Percentiles rank a stretch among this genome's conserved stretches.
phyloP scores from a whole-genome alignment of 2,329 filamentous ascomycete genomes.

The Nemania sp. region DNA sequence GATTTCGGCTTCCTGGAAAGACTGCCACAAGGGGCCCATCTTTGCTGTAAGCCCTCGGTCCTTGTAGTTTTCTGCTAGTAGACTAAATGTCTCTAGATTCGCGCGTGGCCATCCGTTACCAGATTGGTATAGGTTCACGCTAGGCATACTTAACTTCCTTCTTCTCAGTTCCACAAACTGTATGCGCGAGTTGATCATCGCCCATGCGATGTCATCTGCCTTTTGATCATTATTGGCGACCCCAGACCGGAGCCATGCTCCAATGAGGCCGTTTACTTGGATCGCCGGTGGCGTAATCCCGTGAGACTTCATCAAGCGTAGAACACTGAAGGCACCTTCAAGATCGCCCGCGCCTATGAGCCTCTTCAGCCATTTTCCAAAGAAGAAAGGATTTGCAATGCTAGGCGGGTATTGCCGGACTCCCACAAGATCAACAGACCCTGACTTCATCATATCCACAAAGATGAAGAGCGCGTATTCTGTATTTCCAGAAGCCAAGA shows the following conservation, averaged over 20 bases:
- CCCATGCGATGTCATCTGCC: constrained; percentile 73
- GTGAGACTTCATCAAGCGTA: constrained; percentile 74
- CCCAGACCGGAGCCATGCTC: constrained; percentile 73
- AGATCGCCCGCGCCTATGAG: constrained; percentile 74
- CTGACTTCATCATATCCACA: constrained; percentile 83
- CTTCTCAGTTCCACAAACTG: constrained; percentile 61
- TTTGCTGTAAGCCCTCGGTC: constrained; percentile 61
- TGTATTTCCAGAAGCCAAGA: constrained; percentile 67
- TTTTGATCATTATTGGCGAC: constrained; percentile 57
- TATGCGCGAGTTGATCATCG: constrained; percentile 73
- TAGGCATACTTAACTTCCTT: constrained; percentile 35
- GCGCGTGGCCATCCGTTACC: constrained; percentile 57
- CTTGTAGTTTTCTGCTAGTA: constrained; percentile 74
- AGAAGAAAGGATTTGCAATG: constrained; percentile 76
- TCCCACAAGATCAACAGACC: constrained; percentile 54
- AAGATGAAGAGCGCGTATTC: constrained; percentile 76
- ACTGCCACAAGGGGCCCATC: constrained; percentile 64
- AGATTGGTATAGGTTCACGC: constrained; percentile 39
- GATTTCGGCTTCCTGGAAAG: constrained; percentile 67
- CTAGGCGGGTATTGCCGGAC: constrained; percentile 50
- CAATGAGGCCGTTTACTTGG: constrained; percentile 82
- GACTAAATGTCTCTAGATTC: constrained; percentile 76
- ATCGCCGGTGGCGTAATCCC: constrained; percentile 71
- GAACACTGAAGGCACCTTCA: constrained; percentile 71
- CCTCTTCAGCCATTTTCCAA: constrained; percentile 86